Conservation (phyloP, 345 rosid genomes). For the Angophora floribunda region DNA sequence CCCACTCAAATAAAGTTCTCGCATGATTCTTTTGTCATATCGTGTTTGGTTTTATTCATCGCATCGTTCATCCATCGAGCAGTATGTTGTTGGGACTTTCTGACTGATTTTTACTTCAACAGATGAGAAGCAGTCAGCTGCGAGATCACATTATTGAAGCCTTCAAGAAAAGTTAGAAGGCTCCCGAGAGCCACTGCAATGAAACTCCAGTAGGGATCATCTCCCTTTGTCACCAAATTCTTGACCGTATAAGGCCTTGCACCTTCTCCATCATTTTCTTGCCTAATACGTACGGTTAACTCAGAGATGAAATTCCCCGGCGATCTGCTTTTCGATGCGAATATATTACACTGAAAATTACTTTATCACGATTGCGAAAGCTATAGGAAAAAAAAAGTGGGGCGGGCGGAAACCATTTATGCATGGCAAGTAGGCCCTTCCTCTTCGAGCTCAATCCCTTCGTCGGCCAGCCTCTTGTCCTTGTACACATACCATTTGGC, state of each 20-base stretch:
- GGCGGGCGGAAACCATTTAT: neutral
- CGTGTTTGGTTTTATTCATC: neutral
- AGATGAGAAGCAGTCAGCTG: neutral
- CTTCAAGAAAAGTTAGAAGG: neutral
- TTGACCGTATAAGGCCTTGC: neutral
- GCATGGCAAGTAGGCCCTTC: conserved; percentile 30
- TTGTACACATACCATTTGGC: conserved; percentile 92
- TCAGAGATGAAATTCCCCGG: neutral
- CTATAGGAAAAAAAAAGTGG: neutral
- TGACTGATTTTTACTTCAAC: neutral
- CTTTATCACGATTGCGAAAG: neutral
- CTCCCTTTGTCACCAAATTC: neutral
- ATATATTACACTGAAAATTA: neutral
- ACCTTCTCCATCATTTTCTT: neutral
- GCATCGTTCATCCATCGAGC: neutral
- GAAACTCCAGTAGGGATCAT: neutral
- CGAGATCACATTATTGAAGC: neutral
- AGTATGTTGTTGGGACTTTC: neutral
- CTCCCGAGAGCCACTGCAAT: neutral
- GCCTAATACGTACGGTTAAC: neutral
- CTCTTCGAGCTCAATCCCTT: conserved; percentile 66
- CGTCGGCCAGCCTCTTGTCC: conserved; percentile 68
- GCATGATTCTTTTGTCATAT: neutral
- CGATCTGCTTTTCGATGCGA: neutral
- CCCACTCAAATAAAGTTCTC: neutral